Evolutionary conservation across 1,284 basidiomycete genomes (phyloP), one percentile per base, ranked within the genome.

Genomic region (Apiotrichum siamense): DNA sequence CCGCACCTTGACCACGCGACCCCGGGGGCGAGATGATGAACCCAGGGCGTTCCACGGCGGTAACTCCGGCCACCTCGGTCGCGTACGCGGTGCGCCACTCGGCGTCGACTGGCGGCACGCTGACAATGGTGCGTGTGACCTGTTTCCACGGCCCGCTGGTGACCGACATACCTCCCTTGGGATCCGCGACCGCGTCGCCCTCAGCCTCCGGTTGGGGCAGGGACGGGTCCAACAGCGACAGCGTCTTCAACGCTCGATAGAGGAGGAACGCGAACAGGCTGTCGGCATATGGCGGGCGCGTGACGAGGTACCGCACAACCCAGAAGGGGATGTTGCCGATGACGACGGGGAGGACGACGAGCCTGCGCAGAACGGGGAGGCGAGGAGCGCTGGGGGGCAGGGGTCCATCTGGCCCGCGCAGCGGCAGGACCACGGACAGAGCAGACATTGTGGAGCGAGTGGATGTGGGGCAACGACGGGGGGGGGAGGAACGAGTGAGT

Each of bases 11-110:
- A 20, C 3, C n/a, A 7, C 11, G 33, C 33, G 33, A 12, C 9
- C 33, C 33, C 13, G 33, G 4, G 9, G 33, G 33, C 9, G 43
- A 45, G 12, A 63, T 31, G 47, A 57, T 49, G 33, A 60, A 63
- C 6, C 21, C 47, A 5, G 47, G 47, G 15, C 47, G 29, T 32
- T 32, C 27, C 4, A 33, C 46, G 4, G 26, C n/a, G 26, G 15
- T 6, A 3, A 47, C 46, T 7, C 17, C 29, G 6, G 12, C 15
- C 20, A 48, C 39, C 7, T 44, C 46, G 15, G 36, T 18, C 3
- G 46, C 47, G 18, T 46, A 48, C n/a, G 36, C 26, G 4, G 25
- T 35, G 6, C 40, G 27, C 50, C 36, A 47, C 15, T 36, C 46
- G 7, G 1, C 20, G 2, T 46, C 37, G 7, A 32, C 42, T 12